Evolutionary conservation across 2,329 filamentous ascomycete genomes (phyloP).

Genomic region (Neonectria neomacrospora): DNA sequence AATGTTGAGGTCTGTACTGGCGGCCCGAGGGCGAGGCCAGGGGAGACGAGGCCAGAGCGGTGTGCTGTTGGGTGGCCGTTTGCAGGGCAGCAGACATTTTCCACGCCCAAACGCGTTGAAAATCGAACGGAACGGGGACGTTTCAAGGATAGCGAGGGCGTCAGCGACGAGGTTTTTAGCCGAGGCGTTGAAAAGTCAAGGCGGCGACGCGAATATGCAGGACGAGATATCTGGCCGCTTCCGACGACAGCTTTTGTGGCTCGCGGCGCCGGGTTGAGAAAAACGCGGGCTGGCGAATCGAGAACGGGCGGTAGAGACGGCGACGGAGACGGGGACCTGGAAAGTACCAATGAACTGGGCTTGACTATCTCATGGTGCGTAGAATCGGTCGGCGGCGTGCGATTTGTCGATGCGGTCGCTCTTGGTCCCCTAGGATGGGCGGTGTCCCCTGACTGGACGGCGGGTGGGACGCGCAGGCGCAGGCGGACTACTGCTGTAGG

Average conservation of each 20-base stretch:
- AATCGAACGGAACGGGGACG: slow-evolving; percentile 27
- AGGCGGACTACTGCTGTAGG: slow-evolving; percentile 39
- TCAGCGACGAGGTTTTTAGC: slow-evolving; percentile 30
- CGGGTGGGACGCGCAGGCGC: slow-evolving; percentile 38
- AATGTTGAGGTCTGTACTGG: slow-evolving; percentile 63
- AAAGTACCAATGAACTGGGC: slow-evolving; percentile 51
- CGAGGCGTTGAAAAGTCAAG: slow-evolving; percentile 38
- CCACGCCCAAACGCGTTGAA: slow-evolving; percentile 42
- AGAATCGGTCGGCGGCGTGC: slow-evolving; percentile 43
- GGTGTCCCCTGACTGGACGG: slow-evolving; percentile 40
- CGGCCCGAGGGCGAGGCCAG: slow-evolving; percentile 60
- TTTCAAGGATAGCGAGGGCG: slow-evolving; percentile 23
- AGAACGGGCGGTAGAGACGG: slow-evolving; percentile 28
- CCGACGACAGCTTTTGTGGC: slow-evolving; percentile 36
- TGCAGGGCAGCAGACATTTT: slow-evolving; percentile 69
- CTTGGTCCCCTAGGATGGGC: slow-evolving; percentile 35
- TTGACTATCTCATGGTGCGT: slow-evolving; percentile 58
- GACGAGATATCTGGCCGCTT: slow-evolving; percentile 46
- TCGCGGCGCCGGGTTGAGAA: slow-evolving; percentile 36
- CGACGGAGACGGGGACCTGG: slow-evolving; percentile 29
- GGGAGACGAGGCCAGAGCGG: slow-evolving; percentile 60
- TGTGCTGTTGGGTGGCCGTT: slow-evolving; percentile 66
- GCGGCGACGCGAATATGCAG: slow-evolving; percentile 44
- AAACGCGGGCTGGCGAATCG: slow-evolving; percentile 39
- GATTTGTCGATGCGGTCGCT: slow-evolving; percentile 49